Evolutionary conservation across 2,329 filamentous ascomycete genomes (phyloP).

Genomic region (Metarhizium humberi): DNA sequence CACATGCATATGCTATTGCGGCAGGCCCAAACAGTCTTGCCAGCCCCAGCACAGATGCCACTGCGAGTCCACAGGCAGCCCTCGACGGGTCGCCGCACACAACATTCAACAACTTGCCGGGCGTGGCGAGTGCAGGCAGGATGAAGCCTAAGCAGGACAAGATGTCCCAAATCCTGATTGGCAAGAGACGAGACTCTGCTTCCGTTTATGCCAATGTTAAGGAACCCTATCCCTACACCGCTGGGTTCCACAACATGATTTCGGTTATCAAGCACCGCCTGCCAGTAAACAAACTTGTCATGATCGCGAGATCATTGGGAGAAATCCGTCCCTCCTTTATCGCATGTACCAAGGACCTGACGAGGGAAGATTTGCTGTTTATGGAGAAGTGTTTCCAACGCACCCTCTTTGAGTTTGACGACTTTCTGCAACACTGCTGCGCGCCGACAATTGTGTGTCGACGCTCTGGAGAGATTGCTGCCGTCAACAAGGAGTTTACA

Average conservation of each 20-base stretch:
- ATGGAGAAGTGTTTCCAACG: slow-evolving; percentile 97
- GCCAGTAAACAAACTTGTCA: slow-evolving; percentile 63
- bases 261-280: slow-evolving; percentile 73
- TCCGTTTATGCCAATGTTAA: slow-evolving; percentile 83
- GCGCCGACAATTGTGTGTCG: slow-evolving; percentile 89
- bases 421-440: slow-evolving; percentile 79
- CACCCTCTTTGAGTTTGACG: slow-evolving; percentile 85
- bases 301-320: slow-evolving; percentile 79
- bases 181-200: slow-evolving; percentile 64
- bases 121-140: slow-evolving; percentile 19
- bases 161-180: slow-evolving; percentile 39
- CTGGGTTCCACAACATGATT: slow-evolving; percentile 82
- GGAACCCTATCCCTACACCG: slow-evolving; percentile 84
- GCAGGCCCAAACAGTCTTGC: slow-evolving; percentile 53
- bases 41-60: slow-evolving; percentile 56
- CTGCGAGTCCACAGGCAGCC: slow-evolving; percentile 48
- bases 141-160: slow-evolving; percentile 35
- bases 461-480: slow-evolving; percentile 87
- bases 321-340: slow-evolving; percentile 92
- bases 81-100: slow-evolving; percentile 45
- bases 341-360: slow-evolving; percentile 80
- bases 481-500: slow-evolving; percentile 94
- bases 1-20: slow-evolving; percentile 56
- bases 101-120: slow-evolving; percentile 18
- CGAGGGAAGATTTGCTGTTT: slow-evolving; percentile 82